Evolutionary conservation across 2,329 filamentous ascomycete species (phyloP), one percentile per base, ranked within the genome.

Genomic region (Colletotrichum shisoi): DNA sequence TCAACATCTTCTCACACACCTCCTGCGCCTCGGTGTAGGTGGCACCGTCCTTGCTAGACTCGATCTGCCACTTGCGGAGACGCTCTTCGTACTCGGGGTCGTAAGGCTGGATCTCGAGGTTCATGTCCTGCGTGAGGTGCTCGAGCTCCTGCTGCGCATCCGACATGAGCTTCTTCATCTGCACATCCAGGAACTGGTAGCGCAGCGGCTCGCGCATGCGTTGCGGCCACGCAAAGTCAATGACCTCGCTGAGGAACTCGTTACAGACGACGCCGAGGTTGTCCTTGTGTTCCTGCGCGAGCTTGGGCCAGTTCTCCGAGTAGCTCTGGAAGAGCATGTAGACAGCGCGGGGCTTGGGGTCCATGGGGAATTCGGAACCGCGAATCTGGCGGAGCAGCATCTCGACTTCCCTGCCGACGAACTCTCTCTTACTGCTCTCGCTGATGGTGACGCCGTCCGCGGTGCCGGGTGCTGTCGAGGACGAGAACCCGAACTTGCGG

Each of bases 291-390:
- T 84, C 83, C 60, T 82, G 81, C 0, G 82, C 83, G 13, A 85
- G 75, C n/a, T 78, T 76, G 3, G 83, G 81, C 83, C 83, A 85
- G 72, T 83, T 82, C 66, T 82, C 79, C 2, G 81, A 83, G 70
- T 84, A 85, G 66, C 82, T 82, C 62, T 84, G 82, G 74, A 84
- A 85, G 13, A 85, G 77, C 72, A 85, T 85, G 73, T 84, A 85
- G 2, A 83, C 82, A 0, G 83, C 83, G 37, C 83, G 78, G 0
- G 83, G 83, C 70, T 85, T 85, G 0, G 82, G 81, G 69, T 85
- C 83, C 61, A 83, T 82, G 0, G 83, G 83, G 57, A 85, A 78
- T 64, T 85, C 83, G 48, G 83, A 84, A 69, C 83, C 83, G 15
- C 83, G 78, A 42, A 84, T 83, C 71, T 85, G 83, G 48, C 78